A percentile compares a stretch with the other conserved stretches of the same genome.
Evolutionary conservation across 108 stramenopile genomes (phyloP).

Genomic region (Fragilaria crotonensis): DNA sequence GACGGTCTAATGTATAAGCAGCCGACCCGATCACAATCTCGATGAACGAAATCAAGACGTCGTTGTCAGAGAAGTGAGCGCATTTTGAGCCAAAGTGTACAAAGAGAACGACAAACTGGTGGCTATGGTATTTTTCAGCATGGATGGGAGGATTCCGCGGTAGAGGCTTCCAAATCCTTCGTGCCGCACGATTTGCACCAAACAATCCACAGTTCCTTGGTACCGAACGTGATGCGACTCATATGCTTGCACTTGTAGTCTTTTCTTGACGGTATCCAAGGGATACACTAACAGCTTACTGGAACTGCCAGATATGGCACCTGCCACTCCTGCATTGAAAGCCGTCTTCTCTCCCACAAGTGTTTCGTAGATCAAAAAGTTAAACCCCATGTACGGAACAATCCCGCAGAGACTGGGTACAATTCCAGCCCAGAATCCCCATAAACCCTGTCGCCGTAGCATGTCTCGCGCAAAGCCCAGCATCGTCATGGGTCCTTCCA

Average conservation of each 20-base stretch:
- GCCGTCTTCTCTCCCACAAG: slow-evolving; percentile 38
- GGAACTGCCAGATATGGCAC: slow-evolving; percentile 75
- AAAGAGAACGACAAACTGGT: slow-evolving; percentile 1
- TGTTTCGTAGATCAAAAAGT: slow-evolving; percentile 84
- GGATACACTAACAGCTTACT: slow-evolving; percentile 91
- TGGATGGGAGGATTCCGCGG: slow-evolving; percentile 58
- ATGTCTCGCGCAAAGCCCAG: slow-evolving; percentile 51
- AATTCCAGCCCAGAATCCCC: slow-evolving; percentile 83
- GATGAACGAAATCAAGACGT: no score
- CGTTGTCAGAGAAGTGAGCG: no score
- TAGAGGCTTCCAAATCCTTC: slow-evolving; percentile 70
- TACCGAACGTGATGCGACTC: slow-evolving; percentile 33
- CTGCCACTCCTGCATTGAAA: slow-evolving; percentile 40
- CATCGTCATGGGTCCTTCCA: slow-evolving; percentile 46
- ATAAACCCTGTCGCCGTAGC: slow-evolving; percentile 48
- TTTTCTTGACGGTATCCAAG: slow-evolving; percentile 90
- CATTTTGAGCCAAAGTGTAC: slow-evolving; percentile 3
- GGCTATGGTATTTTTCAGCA: slow-evolving; percentile 37
- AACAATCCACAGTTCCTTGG: slow-evolving; percentile 68
- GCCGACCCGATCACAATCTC: no score
- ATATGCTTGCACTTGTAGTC: slow-evolving; percentile 88
- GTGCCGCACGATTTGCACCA: slow-evolving; percentile 35
- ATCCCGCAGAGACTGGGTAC: slow-evolving; percentile 74
- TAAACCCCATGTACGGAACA: slow-evolving; percentile 91
- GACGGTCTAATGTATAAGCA: no score